Base-by-base conservation (phyloP, 768 basidiomycete genomes). In the Harrya chromipes region DNA sequence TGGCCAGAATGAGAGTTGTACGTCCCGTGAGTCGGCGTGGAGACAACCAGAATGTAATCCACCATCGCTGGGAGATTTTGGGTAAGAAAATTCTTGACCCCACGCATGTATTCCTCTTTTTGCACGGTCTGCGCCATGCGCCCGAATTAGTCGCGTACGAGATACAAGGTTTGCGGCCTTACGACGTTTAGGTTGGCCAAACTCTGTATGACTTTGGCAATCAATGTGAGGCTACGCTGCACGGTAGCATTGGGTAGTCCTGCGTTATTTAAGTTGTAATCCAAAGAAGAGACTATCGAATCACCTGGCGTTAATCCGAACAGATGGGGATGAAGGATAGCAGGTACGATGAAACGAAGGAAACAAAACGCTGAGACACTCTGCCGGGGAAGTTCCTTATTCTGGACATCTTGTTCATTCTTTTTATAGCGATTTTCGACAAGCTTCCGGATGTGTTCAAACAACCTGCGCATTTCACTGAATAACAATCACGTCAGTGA, bases 301-400 rank as follows among this genome's bases (percentile, higher is more conserved):
- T 27, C 64, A 88, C 90, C 90, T 64, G 82, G 81, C 56, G 75
- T 83, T 44, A 94, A 72, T 21, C 87, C 84, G 61, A 90, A 94
- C 5, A 91, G 69, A 66, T 92, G 87, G 2, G 92, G 92, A 63
- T 90, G 81, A n/a, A 94, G 75, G 49, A 94, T 87, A 20, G 88
- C 92, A 29, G 92, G 93, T 21, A 90, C 88, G 52, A 94, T 85
- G 66, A 94, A 92, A 36, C 92, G 81, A 37, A 94, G 76, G 69
- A 94, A 94, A 63, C 87, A 83, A 63, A 94, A 94, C 1, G 92
- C 91, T 31, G 87, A 90, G 37, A 94, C 87, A 58, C 86, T 84
- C 63, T 92, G 90, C 78, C 81, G 83, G 29, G 82, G 87, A 27
- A 90, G 69, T 27, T 85, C 76, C 35, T 67, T 70, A 52, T 76